phyloP scores from a whole-genome alignment of 371 early-diverging fungal species.

The Mucor mucedo region DNA sequence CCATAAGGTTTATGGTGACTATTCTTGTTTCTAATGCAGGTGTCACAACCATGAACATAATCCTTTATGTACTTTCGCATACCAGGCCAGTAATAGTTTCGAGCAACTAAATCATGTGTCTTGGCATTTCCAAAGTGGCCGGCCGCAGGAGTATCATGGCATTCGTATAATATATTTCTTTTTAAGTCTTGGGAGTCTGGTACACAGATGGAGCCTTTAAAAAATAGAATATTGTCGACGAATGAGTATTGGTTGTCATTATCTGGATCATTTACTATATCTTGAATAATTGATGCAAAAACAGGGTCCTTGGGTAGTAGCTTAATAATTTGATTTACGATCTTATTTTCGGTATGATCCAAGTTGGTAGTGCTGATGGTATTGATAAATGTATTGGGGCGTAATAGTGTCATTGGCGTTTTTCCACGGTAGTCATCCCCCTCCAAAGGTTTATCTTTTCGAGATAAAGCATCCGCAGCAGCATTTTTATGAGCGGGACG shows the following conservation, averaged over 20 bases:
- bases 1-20: constrained; percentile 30
- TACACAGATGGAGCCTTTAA: constrained; percentile 2
- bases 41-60: constrained; percentile 48
- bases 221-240: not conserved
- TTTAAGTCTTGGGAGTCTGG: not conserved
- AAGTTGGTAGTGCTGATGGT: not conserved
- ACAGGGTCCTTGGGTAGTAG: no score
- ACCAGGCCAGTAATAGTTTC: constrained; percentile 49
- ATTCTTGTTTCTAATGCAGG: constrained; percentile 42
- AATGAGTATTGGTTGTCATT: not conserved
- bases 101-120: constrained; percentile 39
- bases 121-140: constrained; percentile 56
- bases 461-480: constrained; percentile 52
- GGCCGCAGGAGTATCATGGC: no score
- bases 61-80: constrained; percentile 36
- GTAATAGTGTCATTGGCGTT: not conserved
- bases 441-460: constrained; percentile 2
- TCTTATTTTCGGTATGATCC: not conserved
- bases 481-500: constrained; percentile 41
- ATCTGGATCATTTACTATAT: not conserved
- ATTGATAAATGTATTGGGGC: not conserved
- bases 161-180: not conserved
- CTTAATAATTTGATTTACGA: not conserved
- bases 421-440: not conserved
- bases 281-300: not conserved